Evolutionary conservation across 2,329 filamentous ascomycete species (phyloP).

Genomic region (Diaporthe sp.): DNA sequence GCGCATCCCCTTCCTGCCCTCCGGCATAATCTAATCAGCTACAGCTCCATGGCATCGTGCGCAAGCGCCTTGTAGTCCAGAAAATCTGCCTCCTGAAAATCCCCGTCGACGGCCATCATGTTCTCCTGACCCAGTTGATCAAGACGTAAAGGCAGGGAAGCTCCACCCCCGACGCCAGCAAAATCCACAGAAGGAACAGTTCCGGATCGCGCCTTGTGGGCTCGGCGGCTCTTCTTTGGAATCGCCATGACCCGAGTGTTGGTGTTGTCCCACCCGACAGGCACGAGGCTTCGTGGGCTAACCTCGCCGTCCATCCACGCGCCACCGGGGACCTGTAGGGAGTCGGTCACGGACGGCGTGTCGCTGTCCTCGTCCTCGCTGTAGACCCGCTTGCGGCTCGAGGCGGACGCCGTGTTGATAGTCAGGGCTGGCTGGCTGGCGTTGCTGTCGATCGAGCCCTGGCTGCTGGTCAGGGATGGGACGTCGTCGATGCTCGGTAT

Average conservation of each 20-base stretch:
- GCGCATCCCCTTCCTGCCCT: slow-evolving; percentile 47
- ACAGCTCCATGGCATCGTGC: slow-evolving; percentile 58
- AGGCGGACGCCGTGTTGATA: slow-evolving; percentile 38
- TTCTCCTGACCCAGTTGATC: slow-evolving; percentile 62
- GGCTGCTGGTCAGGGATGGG: slow-evolving; percentile 67
- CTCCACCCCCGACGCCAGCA: slow-evolving; percentile 31
- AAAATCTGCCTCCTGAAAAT: slow-evolving; percentile 81
- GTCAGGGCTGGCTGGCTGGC: slow-evolving; percentile 42
- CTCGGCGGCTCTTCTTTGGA: slow-evolving; percentile 51
- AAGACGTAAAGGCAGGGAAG: slow-evolving; percentile 17
- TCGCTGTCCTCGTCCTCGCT: slow-evolving; percentile 58
- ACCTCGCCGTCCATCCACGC: slow-evolving; percentile 56
- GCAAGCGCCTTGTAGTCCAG: slow-evolving; percentile 58
- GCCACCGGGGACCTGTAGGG: slow-evolving; percentile 40
- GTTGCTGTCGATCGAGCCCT: slow-evolving; percentile 63
- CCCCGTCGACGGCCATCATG: slow-evolving; percentile 56
- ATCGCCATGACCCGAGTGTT: slow-evolving; percentile 64
- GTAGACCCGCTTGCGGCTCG: slow-evolving; percentile 64
- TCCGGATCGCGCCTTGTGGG: slow-evolving; percentile 33
- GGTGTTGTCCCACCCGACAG: slow-evolving; percentile 55
- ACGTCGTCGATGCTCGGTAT: slow-evolving; percentile 56
- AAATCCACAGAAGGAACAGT: slow-evolving; percentile 45
- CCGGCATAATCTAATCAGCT: background rate
- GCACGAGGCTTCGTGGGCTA: slow-evolving; percentile 56
- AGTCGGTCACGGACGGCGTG: slow-evolving; percentile 38